A percentile compares a stretch with the other conserved stretches of the same genome.
Evolutionary conservation across 2,329 filamentous ascomycete species (phyloP).

Genomic region (Alternaria alternata): DNA sequence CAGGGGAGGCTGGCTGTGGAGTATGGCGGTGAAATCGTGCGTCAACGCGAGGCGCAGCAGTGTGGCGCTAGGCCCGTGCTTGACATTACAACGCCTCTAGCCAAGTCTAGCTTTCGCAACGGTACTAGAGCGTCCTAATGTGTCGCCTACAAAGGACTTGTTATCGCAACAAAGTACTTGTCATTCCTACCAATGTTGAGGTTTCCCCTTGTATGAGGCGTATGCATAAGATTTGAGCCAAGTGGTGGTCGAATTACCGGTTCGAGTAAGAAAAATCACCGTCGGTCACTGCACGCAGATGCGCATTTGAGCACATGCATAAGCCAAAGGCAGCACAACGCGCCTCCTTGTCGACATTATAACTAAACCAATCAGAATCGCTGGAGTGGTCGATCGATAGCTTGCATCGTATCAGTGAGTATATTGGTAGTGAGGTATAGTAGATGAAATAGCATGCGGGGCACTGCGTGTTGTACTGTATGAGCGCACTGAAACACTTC

Average conservation of each 20-base stretch:
- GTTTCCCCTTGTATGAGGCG: too few species aligned
- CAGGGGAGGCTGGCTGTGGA: conserved; percentile 37
- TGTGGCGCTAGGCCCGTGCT: conserved; percentile 23
- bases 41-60: conserved; percentile 24
- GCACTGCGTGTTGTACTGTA: too few species aligned
- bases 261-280: conserved; percentile 3
- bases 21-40: conserved; percentile 21
- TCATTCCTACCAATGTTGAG: too few species aligned
- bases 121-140: too few species aligned
- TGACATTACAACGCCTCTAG: too few species aligned
- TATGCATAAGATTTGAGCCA: background rate
- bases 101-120: too few species aligned
- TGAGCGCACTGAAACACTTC: too few species aligned
- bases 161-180: background rate
- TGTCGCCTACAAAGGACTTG: too few species aligned
- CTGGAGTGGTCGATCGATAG: background rate
- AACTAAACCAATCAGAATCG: background rate
- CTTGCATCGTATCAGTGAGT: background rate
- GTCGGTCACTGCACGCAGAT: conserved; percentile 20
- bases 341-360: background rate
- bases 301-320: conserved; percentile 16
- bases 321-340: background rate
- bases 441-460: too few species aligned
- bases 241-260: background rate
- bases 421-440: background rate